A percentile compares a stretch with the other conserved stretches of the same genome.
Conservation (phyloP, 768 basidiomycete species). For the Boletus speciosus region DNA sequence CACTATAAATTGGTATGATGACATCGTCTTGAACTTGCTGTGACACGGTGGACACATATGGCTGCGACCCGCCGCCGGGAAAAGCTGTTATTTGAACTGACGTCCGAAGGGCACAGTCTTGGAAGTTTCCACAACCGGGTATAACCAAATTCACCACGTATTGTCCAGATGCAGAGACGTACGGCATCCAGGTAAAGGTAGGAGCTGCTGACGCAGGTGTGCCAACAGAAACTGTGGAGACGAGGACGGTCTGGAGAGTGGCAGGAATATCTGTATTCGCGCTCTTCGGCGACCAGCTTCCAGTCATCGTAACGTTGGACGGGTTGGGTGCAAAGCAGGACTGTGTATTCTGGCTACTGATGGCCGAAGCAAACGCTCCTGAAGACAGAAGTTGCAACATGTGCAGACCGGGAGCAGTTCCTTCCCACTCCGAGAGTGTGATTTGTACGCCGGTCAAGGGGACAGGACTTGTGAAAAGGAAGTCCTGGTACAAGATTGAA, state of each 20-base stretch:
- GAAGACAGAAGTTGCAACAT: constrained; percentile 89
- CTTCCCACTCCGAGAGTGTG: constrained; percentile 71
- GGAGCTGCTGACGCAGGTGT: constrained; percentile 62
- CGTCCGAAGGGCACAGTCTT: constrained; percentile 79
- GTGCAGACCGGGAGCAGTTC: constrained; percentile 77
- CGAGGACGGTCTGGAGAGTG: constrained; percentile 72
- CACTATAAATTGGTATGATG: constrained; percentile 67
- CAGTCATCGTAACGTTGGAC: constrained; percentile 65
- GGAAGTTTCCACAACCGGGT: constrained; percentile 80
- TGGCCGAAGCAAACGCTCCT: constrained; percentile 83
- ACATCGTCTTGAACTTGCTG: constrained; percentile 68
- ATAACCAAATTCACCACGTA: constrained; percentile 84
- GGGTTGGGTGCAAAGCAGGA: constrained; percentile 79
- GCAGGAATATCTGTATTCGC: constrained; percentile 75
- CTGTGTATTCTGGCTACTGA: constrained; percentile 51
- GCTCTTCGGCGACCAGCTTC: constrained; percentile 62
- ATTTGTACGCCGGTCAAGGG: constrained; percentile 89
- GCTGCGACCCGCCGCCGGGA: constrained; percentile 63
- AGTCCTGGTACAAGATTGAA: constrained; percentile 86
- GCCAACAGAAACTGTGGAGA: constrained; percentile 62
- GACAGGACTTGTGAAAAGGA: constrained; percentile 64
- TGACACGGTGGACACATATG: constrained; percentile 66
- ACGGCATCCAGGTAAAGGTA: constrained; percentile 85
- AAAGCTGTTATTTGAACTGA: constrained; percentile 80
- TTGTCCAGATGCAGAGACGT: constrained; percentile 83